Evolutionary conservation across 805 yeast genomes (phyloP), one percentile per base, ranked within the genome.

Genomic region (Ogataea nonfermentans): DNA sequence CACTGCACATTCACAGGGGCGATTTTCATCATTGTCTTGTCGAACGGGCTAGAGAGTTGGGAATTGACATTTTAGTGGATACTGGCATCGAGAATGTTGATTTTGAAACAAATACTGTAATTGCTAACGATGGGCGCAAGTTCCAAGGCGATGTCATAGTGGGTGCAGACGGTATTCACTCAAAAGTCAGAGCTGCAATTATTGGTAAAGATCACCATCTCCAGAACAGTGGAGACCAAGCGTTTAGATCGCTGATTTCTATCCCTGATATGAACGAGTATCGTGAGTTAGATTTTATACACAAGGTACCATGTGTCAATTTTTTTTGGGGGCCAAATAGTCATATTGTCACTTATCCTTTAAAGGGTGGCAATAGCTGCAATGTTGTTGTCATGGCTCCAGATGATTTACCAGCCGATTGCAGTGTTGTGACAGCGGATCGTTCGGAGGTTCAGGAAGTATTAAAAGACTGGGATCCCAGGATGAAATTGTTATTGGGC

Each of bases 301-400:
- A 35, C 27, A 41, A 43, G 34, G 29, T 40, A 15, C 51, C 51
- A 1, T 40, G 43, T 13, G 42, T 47, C 26, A 43, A 40, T 28
- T 47, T 43, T 22, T 43, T 42, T 30, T 47, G 51, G 51, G 51
- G 51, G 4, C 51, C 51, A 3, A 17, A 35, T 10, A 40, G 30
- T 19, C 51, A 47, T 35, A 46, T 43, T n/a, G 51, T 47, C 31
- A 43, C 42, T 15, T 47, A 47, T 32, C 40, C 44, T n/a, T 24
- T 47, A 16, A 43, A 47, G 20, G 48, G 51, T 4, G 51, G 46
- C 12, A 41, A 47, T 38, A 47, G 41, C 11, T 47, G 51, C 29
- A 47, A 47, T 19, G 41, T 47, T 11, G 51, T 47, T 4, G 48
- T 47, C 3, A 40, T 47, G 41, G 47, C 46, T 4, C 51, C 51